These are phyloP conservation scores for Skeletonema marinoi DNA, from an alignment of 108 stramenopile species.

Conservation along the genomic window DNA sequence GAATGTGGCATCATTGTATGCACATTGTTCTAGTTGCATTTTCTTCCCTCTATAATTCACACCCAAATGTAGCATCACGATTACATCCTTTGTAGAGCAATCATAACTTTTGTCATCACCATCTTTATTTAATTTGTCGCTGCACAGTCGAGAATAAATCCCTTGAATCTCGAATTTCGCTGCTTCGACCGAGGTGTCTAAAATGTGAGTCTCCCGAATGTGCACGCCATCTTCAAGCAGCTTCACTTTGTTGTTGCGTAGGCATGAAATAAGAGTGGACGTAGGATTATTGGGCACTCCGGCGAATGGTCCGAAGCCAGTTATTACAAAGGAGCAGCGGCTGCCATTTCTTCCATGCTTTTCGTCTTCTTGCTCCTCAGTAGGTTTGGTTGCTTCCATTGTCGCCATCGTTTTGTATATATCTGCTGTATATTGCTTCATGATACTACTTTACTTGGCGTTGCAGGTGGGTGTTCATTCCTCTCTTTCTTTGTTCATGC, in stretches of 20 bases:
- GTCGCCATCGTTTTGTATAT: not conserved
- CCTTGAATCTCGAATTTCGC: slow-evolving; percentile 43
- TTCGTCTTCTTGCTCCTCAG: not conserved
- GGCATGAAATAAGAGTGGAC: slow-evolving; percentile 45
- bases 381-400: not conserved
- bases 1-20: slow-evolving; percentile 94
- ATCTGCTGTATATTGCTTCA: too few species aligned
- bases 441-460: too few species aligned
- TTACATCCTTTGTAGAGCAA: not conserved
- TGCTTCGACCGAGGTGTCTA: slow-evolving; percentile 74
- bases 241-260: slow-evolving; percentile 18
- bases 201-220: slow-evolving; percentile 43
- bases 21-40: slow-evolving; percentile 85
- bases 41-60: slow-evolving; percentile 60
- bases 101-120: not conserved
- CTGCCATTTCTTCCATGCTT: not conserved
- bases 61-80: slow-evolving; percentile 77
- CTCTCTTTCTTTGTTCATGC: too few species aligned
- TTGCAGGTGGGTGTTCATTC: too few species aligned
- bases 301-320: slow-evolving; percentile 49
- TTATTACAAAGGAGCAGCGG: slow-evolving; percentile 40
- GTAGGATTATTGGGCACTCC: slow-evolving; percentile 82
- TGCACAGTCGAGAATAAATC: slow-evolving; percentile 14
- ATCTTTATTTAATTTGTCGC: not conserved
- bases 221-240: not conserved